These are phyloP conservation scores for Microcyclospora pomicola DNA, from an alignment of 2,329 filamentous ascomycete genomes.

Conservation along the genomic window DNA sequence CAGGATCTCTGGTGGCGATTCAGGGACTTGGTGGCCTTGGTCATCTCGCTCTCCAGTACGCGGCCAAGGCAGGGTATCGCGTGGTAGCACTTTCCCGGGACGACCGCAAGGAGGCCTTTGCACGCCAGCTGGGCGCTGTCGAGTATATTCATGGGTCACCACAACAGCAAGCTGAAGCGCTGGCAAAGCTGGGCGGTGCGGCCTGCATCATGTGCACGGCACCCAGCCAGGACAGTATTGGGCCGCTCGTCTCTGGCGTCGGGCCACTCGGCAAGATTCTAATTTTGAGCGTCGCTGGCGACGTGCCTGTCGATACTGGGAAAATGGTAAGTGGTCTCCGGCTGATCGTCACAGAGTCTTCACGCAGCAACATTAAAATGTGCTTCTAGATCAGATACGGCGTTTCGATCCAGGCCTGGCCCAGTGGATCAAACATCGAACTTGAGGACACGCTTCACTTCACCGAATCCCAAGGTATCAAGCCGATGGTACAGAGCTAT, in stretches of 20 bases:
- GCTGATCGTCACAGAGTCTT: no score
- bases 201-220: constrained; percentile 49
- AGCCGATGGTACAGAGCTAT: constrained; percentile 42
- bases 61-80: constrained; percentile 38
- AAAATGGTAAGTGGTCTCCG: constrained; percentile 23
- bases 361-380: no score
- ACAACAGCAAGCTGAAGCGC: constrained; percentile 34
- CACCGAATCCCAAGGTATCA: constrained; percentile 32
- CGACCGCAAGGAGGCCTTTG: constrained; percentile 39
- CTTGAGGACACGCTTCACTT: constrained; percentile 40
- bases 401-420: constrained; percentile 38
- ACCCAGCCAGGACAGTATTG: constrained; percentile 43
- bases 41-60: constrained; percentile 41
- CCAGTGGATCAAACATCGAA: constrained; percentile 38
- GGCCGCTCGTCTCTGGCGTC: constrained; percentile 40
- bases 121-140: constrained; percentile 40
- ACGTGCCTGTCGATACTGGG: constrained; percentile 30
- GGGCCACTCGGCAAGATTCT: constrained; percentile 44
- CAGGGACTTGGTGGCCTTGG: constrained; percentile 35
- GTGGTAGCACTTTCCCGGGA: constrained; percentile 39
- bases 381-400: constrained; percentile 22
- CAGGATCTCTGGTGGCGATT: constrained; percentile 36
- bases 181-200: constrained; percentile 48
- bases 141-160: constrained; percentile 43
- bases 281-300: constrained; percentile 40